These are phyloP conservation scores for Aaosphaeria pasadenensis DNA, from an alignment of 2,329 filamentous ascomycete genomes.

Conservation along the genomic window DNA sequence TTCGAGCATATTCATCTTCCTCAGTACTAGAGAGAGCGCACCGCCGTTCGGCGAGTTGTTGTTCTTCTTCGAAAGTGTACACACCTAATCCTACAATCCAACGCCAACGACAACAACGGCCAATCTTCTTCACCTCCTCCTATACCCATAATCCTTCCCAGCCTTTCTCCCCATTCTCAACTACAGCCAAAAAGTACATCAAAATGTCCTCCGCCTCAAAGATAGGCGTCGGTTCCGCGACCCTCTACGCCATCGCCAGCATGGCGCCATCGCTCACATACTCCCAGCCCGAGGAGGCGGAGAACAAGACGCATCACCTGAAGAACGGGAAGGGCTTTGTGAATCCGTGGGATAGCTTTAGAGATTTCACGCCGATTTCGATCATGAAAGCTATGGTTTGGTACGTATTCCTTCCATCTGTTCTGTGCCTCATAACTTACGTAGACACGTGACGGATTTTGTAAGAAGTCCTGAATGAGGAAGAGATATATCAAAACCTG, in stretches of 20 bases:
- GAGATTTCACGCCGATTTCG: slow-evolving; percentile 29
- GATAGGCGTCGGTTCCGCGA: slow-evolving; percentile 17
- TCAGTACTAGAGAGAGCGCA: too few species aligned
- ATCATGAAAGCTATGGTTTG: slow-evolving; percentile 35
- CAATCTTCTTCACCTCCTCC: too few species aligned
- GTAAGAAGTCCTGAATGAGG: too few species aligned
- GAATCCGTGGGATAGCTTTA: slow-evolving; percentile 59
- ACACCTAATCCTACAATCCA: too few species aligned
- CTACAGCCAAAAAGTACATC: slow-evolving; percentile 5
- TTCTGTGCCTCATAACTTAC: neutral
- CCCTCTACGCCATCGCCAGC: slow-evolving; percentile 41
- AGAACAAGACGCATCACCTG: slow-evolving; percentile 50
- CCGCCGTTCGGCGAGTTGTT: too few species aligned
- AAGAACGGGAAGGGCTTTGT: slow-evolving; percentile 53
- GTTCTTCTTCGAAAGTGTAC: too few species aligned
- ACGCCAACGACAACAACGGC: too few species aligned
- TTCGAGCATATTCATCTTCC: too few species aligned
- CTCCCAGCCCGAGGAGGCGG: slow-evolving; percentile 44
- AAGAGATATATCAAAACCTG: too few species aligned
- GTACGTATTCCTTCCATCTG: slow-evolving; percentile 1
- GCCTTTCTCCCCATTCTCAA: too few species aligned
- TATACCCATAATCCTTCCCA: too few species aligned
- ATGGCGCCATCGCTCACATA: slow-evolving; percentile 28
- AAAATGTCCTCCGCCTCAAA: slow-evolving; percentile 30
- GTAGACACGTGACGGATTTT: too few species aligned